A percentile compares a stretch with the other conserved stretches of the same genome.
These are phyloP conservation scores for Aspergillus puulaauensis DNA, from an alignment of 2,329 filamentous ascomycete genomes.

Conservation along the genomic window DNA sequence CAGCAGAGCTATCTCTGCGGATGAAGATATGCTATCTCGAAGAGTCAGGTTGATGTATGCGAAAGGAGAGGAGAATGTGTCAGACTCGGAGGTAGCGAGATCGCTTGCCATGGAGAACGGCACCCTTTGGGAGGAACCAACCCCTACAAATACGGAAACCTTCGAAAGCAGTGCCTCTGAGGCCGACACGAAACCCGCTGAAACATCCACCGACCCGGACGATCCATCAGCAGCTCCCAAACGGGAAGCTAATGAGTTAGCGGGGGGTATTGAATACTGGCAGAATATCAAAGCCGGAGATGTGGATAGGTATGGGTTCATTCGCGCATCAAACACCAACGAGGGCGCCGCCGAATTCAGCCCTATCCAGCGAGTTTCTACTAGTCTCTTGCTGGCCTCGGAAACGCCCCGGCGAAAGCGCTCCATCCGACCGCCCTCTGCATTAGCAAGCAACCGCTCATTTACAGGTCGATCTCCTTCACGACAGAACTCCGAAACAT, in stretches of 20 bases:
- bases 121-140: conserved; percentile 41
- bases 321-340: conserved; percentile 36
- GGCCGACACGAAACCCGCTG: conserved; percentile 27
- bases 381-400: conserved; percentile 57
- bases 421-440: conserved; percentile 52
- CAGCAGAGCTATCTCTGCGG: conserved; percentile 58
- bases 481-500: conserved; percentile 43
- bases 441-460: conserved; percentile 46
- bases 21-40: conserved; percentile 63
- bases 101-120: conserved; percentile 40
- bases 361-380: conserved; percentile 59
- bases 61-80: conserved; percentile 57
- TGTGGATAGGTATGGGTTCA: conserved; percentile 67
- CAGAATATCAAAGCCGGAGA: conserved; percentile 58
- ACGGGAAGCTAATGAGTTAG: conserved; percentile 56
- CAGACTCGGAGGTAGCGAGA: conserved; percentile 40
- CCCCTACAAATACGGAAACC: conserved; percentile 28
- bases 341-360: conserved; percentile 36
- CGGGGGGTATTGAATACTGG: conserved; percentile 67
- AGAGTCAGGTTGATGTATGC: conserved; percentile 66
- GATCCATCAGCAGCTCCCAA: conserved; percentile 37
- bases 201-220: conserved; percentile 27
- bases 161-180: conserved; percentile 27
- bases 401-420: conserved; percentile 56
- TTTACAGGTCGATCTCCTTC: conserved; percentile 40